Evolutionary conservation across 1,284 basidiomycete genomes (phyloP), one percentile per base, ranked within the genome.

Genomic region (Sporisorium graminicola): DNA sequence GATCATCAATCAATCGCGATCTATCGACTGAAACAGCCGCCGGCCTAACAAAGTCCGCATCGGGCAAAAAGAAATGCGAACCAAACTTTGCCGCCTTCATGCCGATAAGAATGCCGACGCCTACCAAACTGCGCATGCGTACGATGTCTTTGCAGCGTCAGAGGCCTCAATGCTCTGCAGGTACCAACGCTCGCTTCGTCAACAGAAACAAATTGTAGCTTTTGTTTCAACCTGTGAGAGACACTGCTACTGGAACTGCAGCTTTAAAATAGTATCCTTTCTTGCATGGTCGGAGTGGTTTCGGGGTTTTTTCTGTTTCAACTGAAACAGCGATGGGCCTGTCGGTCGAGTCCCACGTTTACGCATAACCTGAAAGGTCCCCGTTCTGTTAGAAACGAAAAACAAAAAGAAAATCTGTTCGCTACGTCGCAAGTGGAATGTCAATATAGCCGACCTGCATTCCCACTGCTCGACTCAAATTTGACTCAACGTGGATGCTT

Each of bases 361-460:
- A 5, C 10, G 44, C 44, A 24, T 61, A 67, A 67, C 65, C 27
- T 26, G 59, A 61, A 58, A 43, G 65, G 65, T 67, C 49, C 65
- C 58, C 65, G 22, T 55, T 31, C 37, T 37, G 44, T 44, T 29
- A n/a, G n/a, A n/a, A 18, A 40, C 18, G 9, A 43, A 20, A 20
- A 20, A 20, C 37, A n/a, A 37, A 24, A 29, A 44, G 46, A 47
- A 37, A 44, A 47, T 24, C 20, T 24, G n/a, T 35, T 29, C 51
- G 35, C 35, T 33, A 31, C 43, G 50, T 50, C 43, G 62, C 49
- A 56, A 56, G 8, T 56, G 53, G 40, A 50, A 42, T 55, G 22
- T 1, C 8, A 16, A 20, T 14, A 40, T n/a, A 40, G 37, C 26
- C 26, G 37, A 40, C 6, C n/a, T 37, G 18, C 35, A 37, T 37